phyloP scores from a whole-genome alignment of 805 yeast genomes.

The Torulaspora quercuum region DNA sequence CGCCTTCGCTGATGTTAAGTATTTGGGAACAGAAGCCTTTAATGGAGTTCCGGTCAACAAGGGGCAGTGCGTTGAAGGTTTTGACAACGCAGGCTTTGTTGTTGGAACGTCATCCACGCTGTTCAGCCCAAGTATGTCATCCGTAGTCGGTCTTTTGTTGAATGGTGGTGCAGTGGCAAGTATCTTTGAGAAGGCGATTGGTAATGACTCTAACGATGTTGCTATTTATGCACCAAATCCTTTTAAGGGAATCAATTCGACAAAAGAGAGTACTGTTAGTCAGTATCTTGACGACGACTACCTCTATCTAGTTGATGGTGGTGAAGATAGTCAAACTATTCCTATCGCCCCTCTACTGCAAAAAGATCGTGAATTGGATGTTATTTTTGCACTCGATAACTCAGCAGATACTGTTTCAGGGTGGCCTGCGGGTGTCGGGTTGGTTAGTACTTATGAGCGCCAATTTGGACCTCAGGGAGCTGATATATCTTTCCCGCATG shows the following conservation, averaged over 20 bases:
- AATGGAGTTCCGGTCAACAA: constrained; percentile 53
- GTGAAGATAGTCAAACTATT: constrained; percentile 61
- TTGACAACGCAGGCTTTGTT: constrained; percentile 77
- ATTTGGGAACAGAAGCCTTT: constrained; percentile 62
- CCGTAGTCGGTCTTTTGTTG: constrained; percentile 47
- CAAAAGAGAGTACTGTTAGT: constrained; percentile 32
- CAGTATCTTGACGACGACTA: constrained; percentile 41
- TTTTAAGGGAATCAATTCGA: constrained; percentile 45
- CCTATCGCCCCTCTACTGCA: constrained; percentile 64
- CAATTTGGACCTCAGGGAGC: constrained; percentile 54
- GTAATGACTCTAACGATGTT: constrained; percentile 55
- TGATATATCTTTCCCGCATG: constrained; percentile 71
- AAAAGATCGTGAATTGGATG: constrained; percentile 56
- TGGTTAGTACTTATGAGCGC: constrained; percentile 54
- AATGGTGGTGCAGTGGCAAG: constrained; percentile 36
- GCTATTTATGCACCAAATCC: constrained; percentile 76
- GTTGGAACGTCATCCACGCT: constrained; percentile 81
- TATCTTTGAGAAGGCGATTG: constrained; percentile 41
- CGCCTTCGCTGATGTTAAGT: constrained; percentile 62
- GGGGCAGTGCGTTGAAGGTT: constrained; percentile 58
- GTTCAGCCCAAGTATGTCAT: constrained; percentile 64
- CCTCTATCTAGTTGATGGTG: constrained; percentile 65
- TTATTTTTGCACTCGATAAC: constrained; percentile 63
- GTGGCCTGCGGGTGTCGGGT: constrained; percentile 70
- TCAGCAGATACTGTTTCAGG: constrained; percentile 56